Percentiles rank a stretch among this genome's conserved stretches.
phyloP scores from a whole-genome alignment of 164 flowering plant genomes.

The Nymphaea colorata region DNA sequence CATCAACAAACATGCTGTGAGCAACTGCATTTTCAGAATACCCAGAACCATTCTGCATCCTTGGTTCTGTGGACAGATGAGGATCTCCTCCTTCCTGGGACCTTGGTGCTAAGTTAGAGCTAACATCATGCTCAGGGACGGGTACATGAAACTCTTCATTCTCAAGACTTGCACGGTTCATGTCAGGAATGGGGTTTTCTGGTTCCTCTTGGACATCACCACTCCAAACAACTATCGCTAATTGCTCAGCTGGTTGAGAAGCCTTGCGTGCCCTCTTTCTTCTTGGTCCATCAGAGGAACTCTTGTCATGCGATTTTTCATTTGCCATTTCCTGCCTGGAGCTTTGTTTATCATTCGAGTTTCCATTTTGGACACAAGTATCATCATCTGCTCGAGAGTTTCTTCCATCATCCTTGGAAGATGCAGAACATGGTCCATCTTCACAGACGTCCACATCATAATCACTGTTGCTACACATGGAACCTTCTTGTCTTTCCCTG shows the following conservation, averaged over 20 bases:
- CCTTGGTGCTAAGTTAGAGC: constrained; percentile 9
- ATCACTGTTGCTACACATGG: constrained; percentile 47
- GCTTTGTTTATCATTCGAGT: neutral
- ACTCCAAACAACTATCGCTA: constrained; percentile 3
- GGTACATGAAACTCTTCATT: constrained; percentile 13
- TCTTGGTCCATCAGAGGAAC: constrained; percentile 10
- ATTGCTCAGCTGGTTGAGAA: constrained; percentile 14
- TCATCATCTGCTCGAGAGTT: constrained; percentile 20
- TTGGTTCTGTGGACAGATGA: constrained; percentile 16
- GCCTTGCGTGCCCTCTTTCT: constrained; percentile 23
- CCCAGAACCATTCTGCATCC: constrained; percentile 15
- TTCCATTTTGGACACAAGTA: constrained; percentile 5
- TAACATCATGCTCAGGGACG: constrained; percentile 21
- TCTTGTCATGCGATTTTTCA: neutral
- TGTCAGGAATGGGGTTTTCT: constrained; percentile 27
- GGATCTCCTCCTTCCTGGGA: constrained; percentile 17
- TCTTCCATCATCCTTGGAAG: constrained; percentile 47
- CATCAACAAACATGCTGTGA: constrained; percentile 34
- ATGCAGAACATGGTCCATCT: constrained; percentile 34
- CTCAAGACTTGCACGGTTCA: constrained; percentile 21
- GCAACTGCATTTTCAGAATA: constrained; percentile 18
- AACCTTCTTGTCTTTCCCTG: constrained; percentile 26
- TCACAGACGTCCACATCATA: constrained; percentile 60
- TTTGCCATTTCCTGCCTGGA: constrained; percentile 3
- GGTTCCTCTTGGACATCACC: constrained; percentile 15